phyloP scores from a whole-genome alignment of 1,284 basidiomycete species.

The Austroboletus niveus region DNA sequence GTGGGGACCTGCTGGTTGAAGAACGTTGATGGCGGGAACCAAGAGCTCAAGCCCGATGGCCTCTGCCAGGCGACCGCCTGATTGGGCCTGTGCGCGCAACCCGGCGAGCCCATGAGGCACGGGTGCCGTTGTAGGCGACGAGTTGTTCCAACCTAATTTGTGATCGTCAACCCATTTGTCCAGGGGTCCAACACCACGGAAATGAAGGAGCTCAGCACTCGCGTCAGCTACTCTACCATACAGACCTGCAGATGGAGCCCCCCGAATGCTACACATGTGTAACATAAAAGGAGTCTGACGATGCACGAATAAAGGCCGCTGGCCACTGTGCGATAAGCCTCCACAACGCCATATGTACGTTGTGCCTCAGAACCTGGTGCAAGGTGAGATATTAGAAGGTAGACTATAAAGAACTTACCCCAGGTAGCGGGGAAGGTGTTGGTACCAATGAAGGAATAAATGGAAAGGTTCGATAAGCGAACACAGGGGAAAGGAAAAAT shows the following conservation, averaged over 20 bases:
- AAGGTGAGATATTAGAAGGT: neutral
- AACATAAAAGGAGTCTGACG: neutral
- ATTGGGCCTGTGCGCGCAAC: too few species aligned
- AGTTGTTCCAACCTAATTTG: neutral
- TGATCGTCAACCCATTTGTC: neutral
- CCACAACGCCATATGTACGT: neutral
- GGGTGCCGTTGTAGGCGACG: too few species aligned
- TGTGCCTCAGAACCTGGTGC: neutral
- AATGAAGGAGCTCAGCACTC: neutral
- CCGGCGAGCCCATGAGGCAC: too few species aligned
- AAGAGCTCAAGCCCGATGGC: slow-evolving; percentile 26
- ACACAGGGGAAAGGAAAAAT: too few species aligned
- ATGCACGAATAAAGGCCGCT: too few species aligned
- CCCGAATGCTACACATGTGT: slow-evolving; percentile 19
- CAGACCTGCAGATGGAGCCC: slow-evolving; percentile 26
- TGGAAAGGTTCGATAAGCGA: neutral
- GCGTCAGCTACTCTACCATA: slow-evolving; percentile 37
- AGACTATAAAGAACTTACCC: neutral
- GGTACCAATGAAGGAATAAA: neutral
- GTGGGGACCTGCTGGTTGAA: fast-evolving
- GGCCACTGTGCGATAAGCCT: slow-evolving; percentile 6
- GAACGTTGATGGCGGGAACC: slow-evolving; percentile 5
- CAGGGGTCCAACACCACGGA: neutral
- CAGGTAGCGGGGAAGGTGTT: neutral
- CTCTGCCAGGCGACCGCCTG: slow-evolving; percentile 5